These are phyloP conservation scores for Iberis pinnata DNA, from an alignment of 345 rosid genomes.

Conservation along the genomic window DNA sequence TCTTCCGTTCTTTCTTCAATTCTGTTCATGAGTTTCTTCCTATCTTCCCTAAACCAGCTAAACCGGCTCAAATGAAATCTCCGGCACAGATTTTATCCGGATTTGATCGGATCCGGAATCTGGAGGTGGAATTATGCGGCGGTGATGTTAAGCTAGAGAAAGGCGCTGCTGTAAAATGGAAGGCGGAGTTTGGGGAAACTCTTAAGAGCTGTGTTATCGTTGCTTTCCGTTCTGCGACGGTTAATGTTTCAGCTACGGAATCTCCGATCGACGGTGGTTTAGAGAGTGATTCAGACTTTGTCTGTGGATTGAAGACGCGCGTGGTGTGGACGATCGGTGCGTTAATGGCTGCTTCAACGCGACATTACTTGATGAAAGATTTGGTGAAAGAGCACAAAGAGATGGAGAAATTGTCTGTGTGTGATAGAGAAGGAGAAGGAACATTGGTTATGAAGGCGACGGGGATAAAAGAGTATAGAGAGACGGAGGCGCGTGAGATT, in stretches of 20 bases:
- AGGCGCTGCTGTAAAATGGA: conserved; percentile 33
- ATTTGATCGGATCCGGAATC: conserved; percentile 29
- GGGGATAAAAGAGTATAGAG: conserved; percentile 29
- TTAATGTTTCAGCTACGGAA: conserved; percentile 10
- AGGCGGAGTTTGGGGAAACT: conserved; percentile 27
- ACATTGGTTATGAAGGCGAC: conserved; percentile 29
- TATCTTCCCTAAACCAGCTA: conserved; percentile 8
- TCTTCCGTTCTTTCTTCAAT: conserved; percentile 30
- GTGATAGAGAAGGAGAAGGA: conserved; percentile 29
- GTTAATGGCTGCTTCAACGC: conserved; percentile 32
- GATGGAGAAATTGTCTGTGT: conserved; percentile 19
- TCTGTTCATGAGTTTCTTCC: conserved; percentile 23
- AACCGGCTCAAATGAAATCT: conserved; percentile 1
- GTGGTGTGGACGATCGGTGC: conserved; percentile 35
- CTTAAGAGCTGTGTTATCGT: conserved; percentile 32
- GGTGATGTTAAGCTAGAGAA: conserved; percentile 31
- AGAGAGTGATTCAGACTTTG: conserved; percentile 29
- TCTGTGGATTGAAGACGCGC: conserved; percentile 31
- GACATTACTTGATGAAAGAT: conserved; percentile 29
- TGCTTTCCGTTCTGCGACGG: conserved; percentile 31
- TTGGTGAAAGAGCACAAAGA: conserved; percentile 30
- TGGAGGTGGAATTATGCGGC: conserved; percentile 28
- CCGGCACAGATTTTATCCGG: conserved; percentile 31
- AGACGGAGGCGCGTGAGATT: conserved; percentile 21
- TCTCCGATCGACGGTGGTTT: conserved; percentile 9